Percentiles rank a stretch among this genome's conserved stretches.
These are phyloP conservation scores for Periconia macrospinosa DNA, from an alignment of 2,329 filamentous ascomycete genomes.

Conservation along the genomic window DNA sequence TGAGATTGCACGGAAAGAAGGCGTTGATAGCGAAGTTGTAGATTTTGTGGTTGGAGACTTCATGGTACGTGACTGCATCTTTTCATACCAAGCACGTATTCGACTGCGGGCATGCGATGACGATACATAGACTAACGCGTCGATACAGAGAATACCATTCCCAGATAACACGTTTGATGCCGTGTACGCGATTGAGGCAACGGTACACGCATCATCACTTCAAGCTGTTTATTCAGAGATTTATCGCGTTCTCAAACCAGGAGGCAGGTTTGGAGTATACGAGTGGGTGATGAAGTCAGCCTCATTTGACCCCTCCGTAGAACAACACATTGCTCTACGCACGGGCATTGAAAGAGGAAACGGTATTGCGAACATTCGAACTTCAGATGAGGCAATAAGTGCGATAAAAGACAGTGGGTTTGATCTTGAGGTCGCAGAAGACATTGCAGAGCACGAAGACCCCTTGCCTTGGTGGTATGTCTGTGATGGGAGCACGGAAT, in stretches of 20 bases:
- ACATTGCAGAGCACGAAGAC: constrained; percentile 79
- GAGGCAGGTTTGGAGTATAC: constrained; percentile 93
- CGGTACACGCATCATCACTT: constrained; percentile 87
- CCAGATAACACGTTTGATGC: constrained; percentile 90
- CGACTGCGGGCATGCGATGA: too few relatives aligned
- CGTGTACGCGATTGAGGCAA: constrained; percentile 96
- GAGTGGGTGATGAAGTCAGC: constrained; percentile 99
- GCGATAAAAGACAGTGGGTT: constrained; percentile 90
- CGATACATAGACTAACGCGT: constrained; percentile 8
- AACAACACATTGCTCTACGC: constrained; percentile 84
- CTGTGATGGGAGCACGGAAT: constrained; percentile 78
- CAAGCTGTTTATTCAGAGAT: constrained; percentile 94
- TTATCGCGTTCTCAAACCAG: constrained; percentile 92
- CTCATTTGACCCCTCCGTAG: constrained; percentile 85
- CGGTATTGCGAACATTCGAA: constrained; percentile 97
- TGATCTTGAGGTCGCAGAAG: constrained; percentile 78
- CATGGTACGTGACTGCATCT: constrained; percentile 67
- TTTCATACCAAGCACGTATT: too few relatives aligned
- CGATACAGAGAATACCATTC: constrained; percentile 87
- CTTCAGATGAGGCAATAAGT: constrained; percentile 73
- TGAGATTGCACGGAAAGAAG: constrained; percentile 78
- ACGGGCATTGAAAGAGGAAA: constrained; percentile 96
- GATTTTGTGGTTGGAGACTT: constrained; percentile 94
- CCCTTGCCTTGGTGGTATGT: constrained; percentile 92
- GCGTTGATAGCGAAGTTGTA: constrained; percentile 76